These are phyloP conservation scores for Hura crepitans DNA, from an alignment of 441 rosid genomes.

Conservation along the genomic window DNA sequence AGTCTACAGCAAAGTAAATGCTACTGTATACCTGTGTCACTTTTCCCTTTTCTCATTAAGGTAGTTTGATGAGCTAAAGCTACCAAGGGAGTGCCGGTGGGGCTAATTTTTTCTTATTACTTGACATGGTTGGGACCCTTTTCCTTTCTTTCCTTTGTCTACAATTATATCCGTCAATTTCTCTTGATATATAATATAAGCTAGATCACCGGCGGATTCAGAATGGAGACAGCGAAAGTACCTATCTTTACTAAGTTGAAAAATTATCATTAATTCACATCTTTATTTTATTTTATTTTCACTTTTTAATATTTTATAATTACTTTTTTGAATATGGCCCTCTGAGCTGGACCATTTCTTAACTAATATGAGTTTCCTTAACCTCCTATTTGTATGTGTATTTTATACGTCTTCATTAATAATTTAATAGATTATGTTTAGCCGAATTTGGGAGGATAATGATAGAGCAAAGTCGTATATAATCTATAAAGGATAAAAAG, in stretches of 20 bases:
- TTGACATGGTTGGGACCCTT: not conserved
- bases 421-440: not conserved
- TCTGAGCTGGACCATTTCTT: not conserved
- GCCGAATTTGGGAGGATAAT: not conserved
- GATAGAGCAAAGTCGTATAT: not conserved
- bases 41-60: not conserved
- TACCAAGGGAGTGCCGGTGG: not conserved
- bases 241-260: no score
- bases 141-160: not conserved
- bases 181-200: no score
- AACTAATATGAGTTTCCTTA: not conserved
- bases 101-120: not conserved
- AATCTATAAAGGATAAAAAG: not conserved
- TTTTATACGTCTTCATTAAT: not conserved
- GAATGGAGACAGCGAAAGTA: no score
- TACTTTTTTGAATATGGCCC: no score
- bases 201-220: no score
- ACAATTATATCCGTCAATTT: no score
- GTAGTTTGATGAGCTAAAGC: not conserved
- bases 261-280: no score
- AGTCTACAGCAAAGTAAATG: slow-evolving; percentile 2
- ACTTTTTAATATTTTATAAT: no score
- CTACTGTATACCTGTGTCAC: not conserved
- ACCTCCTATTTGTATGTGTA: not conserved
- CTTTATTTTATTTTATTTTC: no score